phyloP scores from a whole-genome alignment of 1,139 yeast species.

The Wickerhamomyces sp. region DNA sequence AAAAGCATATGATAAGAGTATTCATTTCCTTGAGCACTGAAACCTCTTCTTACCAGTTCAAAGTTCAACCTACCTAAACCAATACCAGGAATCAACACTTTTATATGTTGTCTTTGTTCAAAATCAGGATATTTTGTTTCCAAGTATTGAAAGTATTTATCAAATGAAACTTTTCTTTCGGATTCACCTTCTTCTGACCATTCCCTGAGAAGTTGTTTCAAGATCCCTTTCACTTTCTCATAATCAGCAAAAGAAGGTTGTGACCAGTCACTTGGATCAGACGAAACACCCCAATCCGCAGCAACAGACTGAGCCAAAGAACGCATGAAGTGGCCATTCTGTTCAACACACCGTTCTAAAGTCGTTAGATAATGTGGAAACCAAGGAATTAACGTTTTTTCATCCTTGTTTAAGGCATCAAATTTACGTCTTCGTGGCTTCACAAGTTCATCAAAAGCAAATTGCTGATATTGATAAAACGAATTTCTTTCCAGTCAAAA shows the following conservation, averaged over 20 bases:
- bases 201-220: constrained; percentile 67
- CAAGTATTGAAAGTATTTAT: constrained; percentile 42
- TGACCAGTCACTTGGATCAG: constrained; percentile 41
- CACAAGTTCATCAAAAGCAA: constrained; percentile 28
- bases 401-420: constrained; percentile 34
- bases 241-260: constrained; percentile 41
- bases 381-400: constrained; percentile 48
- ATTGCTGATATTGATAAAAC: constrained; percentile 25
- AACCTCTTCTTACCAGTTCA: constrained; percentile 66
- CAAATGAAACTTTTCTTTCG: constrained; percentile 49
- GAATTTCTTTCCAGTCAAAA: constrained; percentile 19
- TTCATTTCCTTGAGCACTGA: constrained; percentile 81
- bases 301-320: constrained; percentile 46
- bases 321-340: constrained; percentile 46
- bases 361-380: constrained; percentile 41
- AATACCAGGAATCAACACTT: constrained; percentile 74
- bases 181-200: constrained; percentile 63
- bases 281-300: constrained; percentile 48
- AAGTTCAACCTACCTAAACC: constrained; percentile 79
- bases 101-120: constrained; percentile 34
- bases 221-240: constrained; percentile 57
- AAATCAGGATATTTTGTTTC: constrained; percentile 39
- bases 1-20: constrained; percentile 77
- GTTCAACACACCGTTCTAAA: constrained; percentile 42
- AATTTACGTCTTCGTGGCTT: constrained; percentile 31